Evolutionary conservation across 768 basidiomycete species (phyloP), one percentile per base, ranked within the genome.

Genomic region (Lentinula guzmanii): DNA sequence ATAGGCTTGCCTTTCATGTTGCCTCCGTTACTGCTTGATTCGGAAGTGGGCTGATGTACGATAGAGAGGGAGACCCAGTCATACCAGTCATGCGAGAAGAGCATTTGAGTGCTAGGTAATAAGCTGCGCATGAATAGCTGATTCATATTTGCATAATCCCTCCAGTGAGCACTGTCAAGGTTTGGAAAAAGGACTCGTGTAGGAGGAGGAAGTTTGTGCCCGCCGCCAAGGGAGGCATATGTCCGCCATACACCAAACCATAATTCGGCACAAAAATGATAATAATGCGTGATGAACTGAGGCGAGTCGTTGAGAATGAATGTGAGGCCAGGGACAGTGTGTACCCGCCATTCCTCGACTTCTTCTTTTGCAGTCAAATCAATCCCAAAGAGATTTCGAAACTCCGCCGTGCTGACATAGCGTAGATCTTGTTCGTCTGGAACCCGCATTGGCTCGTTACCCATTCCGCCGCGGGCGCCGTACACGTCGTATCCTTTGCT

Each of bases 231-330:
- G 2, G 91, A 86, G 37, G 92, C 82, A 71, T 95, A 96, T 0
- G 93, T 86, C 7, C 93, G 83, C 95, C 95, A 96, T 66, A 95
- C 84, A 43, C 95, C 95, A 65, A 93, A 92, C 76, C 91, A 89
- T 18, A 95, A 83, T 69, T 98, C 95, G 4, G 95, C 94, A 35
- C 89, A 85, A 85, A 91, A 95, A 68, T 98, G 94, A 70, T 94
- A 96, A 70, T 95, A 96, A 72, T 96, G 94, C 1, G 89, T 90
- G 60, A 96, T 82, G 74, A 86, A 97, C 79, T 97, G 93, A 16
- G 84, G 82, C 4, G 90, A 86, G 63, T 96, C 95, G 68, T 95
- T 95, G 4, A 58, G 34, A 10, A 55, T 41, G 33, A 63, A 57
- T 48, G 87, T 86, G 33, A 85, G 85, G 5, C 95, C 95, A 41